Conservation (phyloP, 805 yeast genomes). For the Saturnispora besseyi region DNA sequence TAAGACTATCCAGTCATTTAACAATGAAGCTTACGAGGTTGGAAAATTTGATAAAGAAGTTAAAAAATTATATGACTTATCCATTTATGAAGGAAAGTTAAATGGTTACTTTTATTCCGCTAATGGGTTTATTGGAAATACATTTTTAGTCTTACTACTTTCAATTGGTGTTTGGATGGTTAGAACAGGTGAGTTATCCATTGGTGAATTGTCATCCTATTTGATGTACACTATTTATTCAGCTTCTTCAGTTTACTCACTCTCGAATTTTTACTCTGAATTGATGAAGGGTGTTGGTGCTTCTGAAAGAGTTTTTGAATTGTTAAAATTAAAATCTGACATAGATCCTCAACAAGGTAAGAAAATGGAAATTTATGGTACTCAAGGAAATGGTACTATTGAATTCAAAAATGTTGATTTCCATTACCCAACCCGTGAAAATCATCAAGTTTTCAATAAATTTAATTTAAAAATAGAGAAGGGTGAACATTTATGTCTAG, state of each 20-base stretch:
- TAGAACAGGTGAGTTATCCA: conserved; percentile 59
- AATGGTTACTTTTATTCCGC: conserved; percentile 70
- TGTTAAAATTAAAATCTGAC: conserved; percentile 66
- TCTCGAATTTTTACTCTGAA: conserved; percentile 87
- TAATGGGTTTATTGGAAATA: conserved; percentile 79
- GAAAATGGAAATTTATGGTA: conserved; percentile 17
- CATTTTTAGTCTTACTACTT: conserved; percentile 66
- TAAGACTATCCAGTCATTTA: conserved; percentile 82
- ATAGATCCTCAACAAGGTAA: conserved; percentile 61
- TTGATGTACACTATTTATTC: conserved; percentile 94
- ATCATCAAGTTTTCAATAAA: conserved; percentile 53
- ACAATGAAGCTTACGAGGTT: conserved; percentile 74
- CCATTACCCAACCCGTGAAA: conserved; percentile 77
- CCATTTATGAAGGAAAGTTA: conserved; percentile 70
- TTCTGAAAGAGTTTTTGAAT: conserved; percentile 81
- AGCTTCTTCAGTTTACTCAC: conserved; percentile 85
- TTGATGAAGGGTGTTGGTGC: conserved; percentile 98
- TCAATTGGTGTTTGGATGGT: conserved; percentile 81
- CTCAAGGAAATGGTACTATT: conserved; percentile 44
- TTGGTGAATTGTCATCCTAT: conserved; percentile 86
- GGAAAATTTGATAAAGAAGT: conserved; percentile 67
- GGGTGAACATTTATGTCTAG: conserved; percentile 86
- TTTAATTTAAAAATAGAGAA: conserved; percentile 54
- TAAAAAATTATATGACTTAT: conserved; percentile 52
- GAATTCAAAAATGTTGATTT: conserved; percentile 57